Conservation (phyloP, 2,329 filamentous ascomycete species). For the Pestalotiopsis sp. region DNA sequence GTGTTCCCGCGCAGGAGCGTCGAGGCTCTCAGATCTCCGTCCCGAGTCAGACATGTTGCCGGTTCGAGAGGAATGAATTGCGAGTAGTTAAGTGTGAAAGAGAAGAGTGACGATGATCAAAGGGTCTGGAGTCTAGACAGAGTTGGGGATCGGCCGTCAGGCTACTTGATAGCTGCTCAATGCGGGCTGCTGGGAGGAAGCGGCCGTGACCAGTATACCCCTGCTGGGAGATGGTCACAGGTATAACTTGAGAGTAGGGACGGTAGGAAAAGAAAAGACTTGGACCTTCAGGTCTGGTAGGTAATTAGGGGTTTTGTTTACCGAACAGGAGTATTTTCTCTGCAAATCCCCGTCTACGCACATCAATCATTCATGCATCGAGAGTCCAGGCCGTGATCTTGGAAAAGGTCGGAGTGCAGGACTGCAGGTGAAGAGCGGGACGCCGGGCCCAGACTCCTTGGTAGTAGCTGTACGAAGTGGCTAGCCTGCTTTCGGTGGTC, state of each 20-base stretch:
- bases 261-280: background rate
- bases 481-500: background rate
- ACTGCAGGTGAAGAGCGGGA: background rate
- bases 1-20: constrained; percentile 36
- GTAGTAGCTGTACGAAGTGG: background rate
- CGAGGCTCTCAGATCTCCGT: constrained; percentile 31
- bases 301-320: background rate
- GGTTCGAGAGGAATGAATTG: background rate
- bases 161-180: background rate
- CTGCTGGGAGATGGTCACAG: background rate
- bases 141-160: background rate
- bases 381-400: background rate
- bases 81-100: background rate
- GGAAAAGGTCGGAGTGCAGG: background rate
- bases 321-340: background rate
- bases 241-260: background rate
- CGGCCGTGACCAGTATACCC: background rate
- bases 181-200: background rate
- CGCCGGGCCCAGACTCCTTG: background rate
- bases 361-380: background rate
- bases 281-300: background rate
- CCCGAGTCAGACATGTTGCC: constrained; percentile 28
- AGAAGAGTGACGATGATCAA: background rate
- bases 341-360: background rate
- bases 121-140: background rate